Evolutionary conservation across 2,329 filamentous ascomycete species (phyloP).

Genomic region (Acrocalymma vagum): DNA sequence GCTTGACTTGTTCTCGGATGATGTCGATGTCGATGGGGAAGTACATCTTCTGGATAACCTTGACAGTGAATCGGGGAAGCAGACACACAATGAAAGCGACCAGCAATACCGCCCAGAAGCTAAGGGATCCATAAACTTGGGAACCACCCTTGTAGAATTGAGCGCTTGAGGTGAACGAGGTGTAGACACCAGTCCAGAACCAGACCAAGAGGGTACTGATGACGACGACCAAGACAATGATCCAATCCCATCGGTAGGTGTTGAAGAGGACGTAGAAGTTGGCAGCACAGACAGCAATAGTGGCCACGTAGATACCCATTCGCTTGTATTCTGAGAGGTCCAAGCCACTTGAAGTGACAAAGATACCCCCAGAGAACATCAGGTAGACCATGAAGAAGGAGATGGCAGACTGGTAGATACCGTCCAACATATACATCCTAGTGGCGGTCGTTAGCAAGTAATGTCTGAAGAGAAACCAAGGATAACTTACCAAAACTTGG

Average conservation of each 20-base stretch:
- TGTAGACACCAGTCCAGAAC: constrained; percentile 95
- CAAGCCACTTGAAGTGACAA: constrained; percentile 75
- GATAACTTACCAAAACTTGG: constrained; percentile 86
- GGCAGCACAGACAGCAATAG: constrained; percentile 84
- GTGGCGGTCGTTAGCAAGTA: constrained; percentile 23
- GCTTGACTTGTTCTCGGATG: constrained; percentile 86
- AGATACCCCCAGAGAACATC: constrained; percentile 73
- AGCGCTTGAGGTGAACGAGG: constrained; percentile 64
- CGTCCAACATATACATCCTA: constrained; percentile 88
- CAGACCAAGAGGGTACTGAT: constrained; percentile 90
- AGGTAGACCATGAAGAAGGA: constrained; percentile 93
- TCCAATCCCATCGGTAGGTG: constrained; percentile 97
- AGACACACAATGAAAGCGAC: constrained; percentile 83
- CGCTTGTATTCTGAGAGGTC: constrained; percentile 81
- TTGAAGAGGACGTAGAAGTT: constrained; percentile 96
- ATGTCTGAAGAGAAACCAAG: neutral
- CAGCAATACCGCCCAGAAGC: constrained; percentile 87
- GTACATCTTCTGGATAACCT: constrained; percentile 91
- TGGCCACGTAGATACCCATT: constrained; percentile 87
- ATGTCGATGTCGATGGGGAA: constrained; percentile 93
- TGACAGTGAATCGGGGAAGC: constrained; percentile 86
- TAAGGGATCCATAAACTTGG: constrained; percentile 81
- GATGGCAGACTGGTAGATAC: constrained; percentile 92
- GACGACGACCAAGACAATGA: constrained; percentile 82
- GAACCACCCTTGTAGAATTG: constrained; percentile 79